Base-by-base conservation (phyloP, 2,329 filamentous ascomycete genomes). In the Fusarium nygamai region DNA sequence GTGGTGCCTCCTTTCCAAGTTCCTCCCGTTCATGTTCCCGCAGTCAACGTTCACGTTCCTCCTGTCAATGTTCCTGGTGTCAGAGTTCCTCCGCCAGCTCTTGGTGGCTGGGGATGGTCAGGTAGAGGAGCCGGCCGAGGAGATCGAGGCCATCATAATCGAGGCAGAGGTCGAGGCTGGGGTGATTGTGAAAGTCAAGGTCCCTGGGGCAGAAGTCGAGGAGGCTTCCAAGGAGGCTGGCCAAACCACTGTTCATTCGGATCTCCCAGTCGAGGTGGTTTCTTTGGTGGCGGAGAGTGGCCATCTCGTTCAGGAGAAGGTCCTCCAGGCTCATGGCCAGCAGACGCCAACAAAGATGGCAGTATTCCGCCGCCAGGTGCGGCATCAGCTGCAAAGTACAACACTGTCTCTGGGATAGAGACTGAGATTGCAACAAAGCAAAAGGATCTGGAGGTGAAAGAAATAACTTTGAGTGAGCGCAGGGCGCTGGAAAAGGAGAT, bases 361-460 rank as follows among this genome's bases (percentile, higher is more conserved):
- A 68, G 64, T 24, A 56, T 56, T 22, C 69, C 78, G 12, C 60
- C 75, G 20, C 75, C 76, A 19, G 76, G 76, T 9, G 68, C 78
- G 2, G 78, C 61, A 6, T 82, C 82, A 13, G 77, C 77, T 22
- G 80, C 77, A 41, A 85, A 83, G 76, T 85, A 86, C 75, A 76
- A 76, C 3, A 78, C 75, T 1, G 82, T 81, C 3, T 81, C 82
- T 39, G 77, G 76, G 0, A 75, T 86, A 7, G 82, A 84, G 64
- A 76, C 74, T 34, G 76, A 81, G 41, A 78, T 85, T 14, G 78
- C 71, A 20, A 72, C 69, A 8, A 83, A 82, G 71, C 75, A 80
- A 47, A 69, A 69, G 1, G 78, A 80, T 50, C 71, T 82, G 13
- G 62, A 70, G 24, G 63, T 79, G 29, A 69, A 76, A 13, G 75